Conservation (phyloP, 768 basidiomycete species). For the Boletus rubescentipes region DNA sequence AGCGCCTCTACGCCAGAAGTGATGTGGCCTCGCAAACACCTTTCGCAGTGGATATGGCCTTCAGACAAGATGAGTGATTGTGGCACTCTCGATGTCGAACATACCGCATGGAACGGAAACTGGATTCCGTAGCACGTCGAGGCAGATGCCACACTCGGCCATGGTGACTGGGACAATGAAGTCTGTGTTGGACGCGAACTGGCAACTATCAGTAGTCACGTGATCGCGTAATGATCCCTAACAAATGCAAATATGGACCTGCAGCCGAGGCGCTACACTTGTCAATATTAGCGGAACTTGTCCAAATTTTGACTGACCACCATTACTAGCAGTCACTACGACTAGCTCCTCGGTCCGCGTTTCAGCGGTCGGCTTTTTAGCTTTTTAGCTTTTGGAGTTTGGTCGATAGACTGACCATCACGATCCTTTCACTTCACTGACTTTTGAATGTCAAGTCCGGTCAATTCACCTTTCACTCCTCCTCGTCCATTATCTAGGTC, state of each 20-base stretch:
- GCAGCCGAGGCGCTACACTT: neutral
- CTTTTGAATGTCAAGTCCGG: conserved; percentile 36
- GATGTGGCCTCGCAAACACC: conserved; percentile 47
- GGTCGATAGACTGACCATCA: conserved; percentile 23
- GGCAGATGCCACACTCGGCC: conserved; percentile 61
- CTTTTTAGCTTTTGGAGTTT: conserved; percentile 6
- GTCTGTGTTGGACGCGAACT: neutral
- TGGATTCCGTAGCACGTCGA: conserved; percentile 52
- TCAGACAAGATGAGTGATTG: conserved; percentile 3
- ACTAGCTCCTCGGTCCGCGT: conserved; percentile 10
- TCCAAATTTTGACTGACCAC: neutral
- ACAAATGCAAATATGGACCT: conserved; percentile 26
- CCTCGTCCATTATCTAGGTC: conserved; percentile 44
- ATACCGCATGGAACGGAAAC: conserved; percentile 65
- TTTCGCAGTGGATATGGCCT: conserved; percentile 69
- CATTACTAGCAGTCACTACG: conserved; percentile 8
- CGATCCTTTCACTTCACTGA: conserved; percentile 24
- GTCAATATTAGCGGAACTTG: conserved; percentile 1
- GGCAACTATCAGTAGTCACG: conserved; percentile 10
- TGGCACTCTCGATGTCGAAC: conserved; percentile 13
- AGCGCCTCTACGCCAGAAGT: conserved; percentile 30
- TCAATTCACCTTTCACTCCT: conserved; percentile 32
- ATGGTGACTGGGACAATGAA: conserved; percentile 23
- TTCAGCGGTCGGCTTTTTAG: neutral
- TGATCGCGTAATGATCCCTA: conserved; percentile 27